Evolutionary conservation across 345 rosid genomes (phyloP).

Genomic region (Angophora floribunda): DNA sequence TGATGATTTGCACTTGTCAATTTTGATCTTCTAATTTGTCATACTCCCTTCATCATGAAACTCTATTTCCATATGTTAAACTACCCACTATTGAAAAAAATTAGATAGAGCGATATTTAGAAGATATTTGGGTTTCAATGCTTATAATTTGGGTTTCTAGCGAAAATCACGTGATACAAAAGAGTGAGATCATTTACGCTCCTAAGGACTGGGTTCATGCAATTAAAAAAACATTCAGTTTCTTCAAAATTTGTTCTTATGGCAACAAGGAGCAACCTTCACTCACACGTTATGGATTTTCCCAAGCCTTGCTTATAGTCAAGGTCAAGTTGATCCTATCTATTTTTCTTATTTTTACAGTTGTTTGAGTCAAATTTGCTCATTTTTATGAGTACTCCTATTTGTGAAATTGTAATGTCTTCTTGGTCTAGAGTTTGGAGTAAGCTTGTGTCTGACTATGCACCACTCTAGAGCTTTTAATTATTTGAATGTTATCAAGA

Average conservation of each 20-base stretch:
- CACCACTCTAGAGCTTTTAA: not conserved
- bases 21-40: not conserved
- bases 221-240: not conserved
- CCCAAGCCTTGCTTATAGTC: not conserved
- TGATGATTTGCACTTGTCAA: not conserved
- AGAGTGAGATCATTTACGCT: not conserved
- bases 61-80: not conserved
- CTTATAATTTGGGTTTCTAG: not conserved
- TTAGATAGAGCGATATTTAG: rapidly evolving
- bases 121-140: not conserved
- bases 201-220: not conserved
- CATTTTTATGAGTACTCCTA: no score
- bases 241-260: not conserved
- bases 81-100: rapidly evolving
- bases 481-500: not conserved
- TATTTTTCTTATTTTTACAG: not conserved
- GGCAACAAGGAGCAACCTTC: not conserved
- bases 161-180: not conserved
- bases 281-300: not conserved
- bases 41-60: not conserved
- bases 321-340: no score
- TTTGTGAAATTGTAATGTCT: not conserved
- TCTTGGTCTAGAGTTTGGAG: no score
- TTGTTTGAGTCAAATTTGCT: not conserved
- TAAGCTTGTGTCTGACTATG: not conserved